A percentile compares a stretch with the other conserved stretches of the same genome.
Conservation (phyloP, 768 basidiomycete genomes). For the Tricholoma bakamatsutake region DNA sequence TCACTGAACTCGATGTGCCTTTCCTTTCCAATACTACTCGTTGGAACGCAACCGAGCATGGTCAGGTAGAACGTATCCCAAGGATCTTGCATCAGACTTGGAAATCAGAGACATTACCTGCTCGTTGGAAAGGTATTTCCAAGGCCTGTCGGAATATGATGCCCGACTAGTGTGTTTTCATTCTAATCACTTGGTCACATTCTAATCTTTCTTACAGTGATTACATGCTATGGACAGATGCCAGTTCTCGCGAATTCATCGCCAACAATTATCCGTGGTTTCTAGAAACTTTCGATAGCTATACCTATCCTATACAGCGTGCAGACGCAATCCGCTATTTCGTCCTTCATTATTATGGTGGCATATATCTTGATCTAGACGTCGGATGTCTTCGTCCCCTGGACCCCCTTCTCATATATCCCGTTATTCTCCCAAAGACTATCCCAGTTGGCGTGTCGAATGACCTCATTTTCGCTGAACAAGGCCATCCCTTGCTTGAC, state of each 20-base stretch:
- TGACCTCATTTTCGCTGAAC: slow-evolving; percentile 91
- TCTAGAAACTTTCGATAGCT: slow-evolving; percentile 87
- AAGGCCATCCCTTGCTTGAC: slow-evolving; percentile 81
- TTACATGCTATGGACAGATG: slow-evolving; percentile 98
- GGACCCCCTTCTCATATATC: slow-evolving; percentile 80
- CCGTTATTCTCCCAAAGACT: slow-evolving; percentile 89
- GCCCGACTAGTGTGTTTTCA: slow-evolving; percentile 83
- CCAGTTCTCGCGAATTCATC: slow-evolving; percentile 84
- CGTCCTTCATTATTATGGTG: slow-evolving; percentile 91
- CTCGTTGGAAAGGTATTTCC: slow-evolving; percentile 74
- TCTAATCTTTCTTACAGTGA: slow-evolving; percentile 46
- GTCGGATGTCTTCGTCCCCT: slow-evolving; percentile 86
- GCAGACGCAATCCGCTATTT: slow-evolving; percentile 99
- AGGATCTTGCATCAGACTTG: slow-evolving; percentile 97
- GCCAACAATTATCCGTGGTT: slow-evolving; percentile 87
- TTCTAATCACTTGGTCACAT: slow-evolving; percentile 9
- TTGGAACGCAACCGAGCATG: slow-evolving; percentile 59
- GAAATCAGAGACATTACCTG: slow-evolving; percentile 86
- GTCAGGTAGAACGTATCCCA: slow-evolving; percentile 71
- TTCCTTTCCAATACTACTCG: slow-evolving; percentile 46
- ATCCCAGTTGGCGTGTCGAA: slow-evolving; percentile 97
- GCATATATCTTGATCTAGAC: slow-evolving; percentile 94
- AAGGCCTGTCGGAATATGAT: slow-evolving; percentile 86
- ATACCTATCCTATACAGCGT: slow-evolving; percentile 88
- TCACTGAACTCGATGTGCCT: slow-evolving; percentile 74